Evolutionary conservation across 2,329 filamentous ascomycete genomes (phyloP), one percentile per base, ranked within the genome.

Genomic region (Alternaria gaisen): DNA sequence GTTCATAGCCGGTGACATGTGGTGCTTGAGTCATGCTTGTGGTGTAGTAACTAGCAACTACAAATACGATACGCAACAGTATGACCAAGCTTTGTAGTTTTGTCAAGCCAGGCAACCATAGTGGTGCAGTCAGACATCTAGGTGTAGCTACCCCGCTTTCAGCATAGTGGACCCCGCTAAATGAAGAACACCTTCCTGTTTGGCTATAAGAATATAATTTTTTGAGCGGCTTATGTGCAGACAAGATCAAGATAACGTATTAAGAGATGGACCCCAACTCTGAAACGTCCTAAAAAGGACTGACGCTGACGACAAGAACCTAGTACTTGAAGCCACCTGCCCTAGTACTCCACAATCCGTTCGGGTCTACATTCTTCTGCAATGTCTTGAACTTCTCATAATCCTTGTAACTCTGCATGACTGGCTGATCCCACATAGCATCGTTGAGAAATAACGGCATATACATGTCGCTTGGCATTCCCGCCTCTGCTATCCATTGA

Each of bases 1-100:
- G 77, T 8, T 64, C 61, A 61, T 80, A 76, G 43, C 71, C 74
- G 46, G 51, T 60, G 20, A 63, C 44, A 48, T 68, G 55, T 5
- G 53, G 52, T 50, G 56, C 34, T 57, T 66, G 61, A 22, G 56
- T 38, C 69, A 71, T 71, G 32, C 6, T 41, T 40, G 7, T 4
- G 8, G 12, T 12, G 9, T 53, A 4, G 30, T 53, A 42, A 38
- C 20, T 36, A 34, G 2, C 1, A 53, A 26, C 11, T 53, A 4
- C 10, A 5, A 22, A 36, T 9, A n/a, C 30, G 9, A 18, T 11
- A 36, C 40, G 20, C 42, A 22, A 26, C 20, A 9, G 20, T 16
- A 11, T n/a, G 7, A 22, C 3, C 8, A 38, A 26, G 12, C 30
- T 60, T 16, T 28, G 28, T 44, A 22, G 14, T 40, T 51, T 38